Percentiles rank a stretch among this genome's conserved stretches.
These are phyloP conservation scores for Fusarium praegraminearum DNA, from an alignment of 2,329 filamentous ascomycete species.

Conservation along the genomic window DNA sequence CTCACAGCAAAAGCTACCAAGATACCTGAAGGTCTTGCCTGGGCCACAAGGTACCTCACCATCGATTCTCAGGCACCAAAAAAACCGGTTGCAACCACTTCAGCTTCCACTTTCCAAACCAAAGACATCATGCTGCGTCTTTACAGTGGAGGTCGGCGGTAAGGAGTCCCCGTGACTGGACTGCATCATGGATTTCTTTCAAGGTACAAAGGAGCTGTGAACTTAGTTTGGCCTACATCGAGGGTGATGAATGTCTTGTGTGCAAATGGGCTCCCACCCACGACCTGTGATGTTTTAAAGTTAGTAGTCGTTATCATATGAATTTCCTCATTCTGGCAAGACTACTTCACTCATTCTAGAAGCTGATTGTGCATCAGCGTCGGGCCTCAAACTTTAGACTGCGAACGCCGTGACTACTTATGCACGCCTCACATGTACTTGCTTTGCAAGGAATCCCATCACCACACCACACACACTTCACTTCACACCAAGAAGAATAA, in stretches of 20 bases:
- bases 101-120: neutral
- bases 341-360: neutral
- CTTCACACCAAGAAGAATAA: neutral
- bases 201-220: constrained; percentile 8
- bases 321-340: neutral
- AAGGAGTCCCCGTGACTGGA: constrained; percentile 39
- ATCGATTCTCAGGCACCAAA: constrained; percentile 42
- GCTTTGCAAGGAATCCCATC: neutral
- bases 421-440: neutral
- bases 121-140: constrained; percentile 14
- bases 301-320: neutral
- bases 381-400: neutral
- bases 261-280: neutral
- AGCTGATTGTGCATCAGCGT: neutral
- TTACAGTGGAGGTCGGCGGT: constrained; percentile 9
- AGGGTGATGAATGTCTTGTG: constrained; percentile 3
- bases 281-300: neutral
- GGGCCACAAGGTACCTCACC: constrained; percentile 22
- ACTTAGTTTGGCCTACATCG: neutral
- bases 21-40: neutral
- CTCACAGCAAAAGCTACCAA: neutral
- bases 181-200: constrained; percentile 21
- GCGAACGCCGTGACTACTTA: constrained; percentile 1
- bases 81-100: constrained; percentile 30
- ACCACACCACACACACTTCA: neutral